These are phyloP conservation scores for Daldinia decipiens DNA, from an alignment of 495 filamentous ascomycete genomes.

Conservation along the genomic window DNA sequence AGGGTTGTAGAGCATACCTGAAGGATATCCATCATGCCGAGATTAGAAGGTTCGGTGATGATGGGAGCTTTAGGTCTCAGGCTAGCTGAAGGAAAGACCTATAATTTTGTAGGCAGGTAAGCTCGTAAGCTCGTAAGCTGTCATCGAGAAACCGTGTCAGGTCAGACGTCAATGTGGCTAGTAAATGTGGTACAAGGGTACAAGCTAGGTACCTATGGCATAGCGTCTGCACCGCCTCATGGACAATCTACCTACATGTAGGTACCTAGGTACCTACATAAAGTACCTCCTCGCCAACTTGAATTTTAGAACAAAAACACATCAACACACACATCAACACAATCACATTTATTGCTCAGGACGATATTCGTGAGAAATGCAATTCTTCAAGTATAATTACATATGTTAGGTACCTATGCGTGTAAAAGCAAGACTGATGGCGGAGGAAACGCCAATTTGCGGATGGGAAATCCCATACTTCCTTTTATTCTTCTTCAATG, in stretches of 20 bases:
- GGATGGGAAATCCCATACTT: not conserved
- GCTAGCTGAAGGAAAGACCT: constrained; percentile 24
- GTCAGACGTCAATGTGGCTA: constrained; percentile 40
- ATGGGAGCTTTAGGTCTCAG: constrained; percentile 31
- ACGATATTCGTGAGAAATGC: not conserved
- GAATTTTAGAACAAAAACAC: not conserved
- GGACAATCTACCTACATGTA: not conserved
- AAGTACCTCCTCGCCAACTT: not conserved
- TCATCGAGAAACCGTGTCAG: constrained; percentile 42
- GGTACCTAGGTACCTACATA: too few relatives aligned
- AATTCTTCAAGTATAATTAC: not conserved
- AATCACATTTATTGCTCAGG: not conserved
- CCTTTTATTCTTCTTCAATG: not conserved
- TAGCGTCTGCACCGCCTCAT: constrained; percentile 3
- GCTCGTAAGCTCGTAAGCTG: constrained; percentile 19
- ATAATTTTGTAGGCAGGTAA: not conserved
- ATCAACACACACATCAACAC: not conserved
- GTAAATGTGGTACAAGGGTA: constrained; percentile 18
- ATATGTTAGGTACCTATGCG: not conserved
- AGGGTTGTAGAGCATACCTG: constrained; percentile 52
- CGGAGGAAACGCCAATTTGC: not conserved
- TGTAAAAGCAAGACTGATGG: not conserved
- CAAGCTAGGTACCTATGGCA: constrained; percentile 13
- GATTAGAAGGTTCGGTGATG: constrained; percentile 20
- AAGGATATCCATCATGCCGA: constrained; percentile 51